These are phyloP conservation scores for Oryza australiensis DNA, from an alignment of 176 grass and related monocot genomes.

Conservation along the genomic window DNA sequence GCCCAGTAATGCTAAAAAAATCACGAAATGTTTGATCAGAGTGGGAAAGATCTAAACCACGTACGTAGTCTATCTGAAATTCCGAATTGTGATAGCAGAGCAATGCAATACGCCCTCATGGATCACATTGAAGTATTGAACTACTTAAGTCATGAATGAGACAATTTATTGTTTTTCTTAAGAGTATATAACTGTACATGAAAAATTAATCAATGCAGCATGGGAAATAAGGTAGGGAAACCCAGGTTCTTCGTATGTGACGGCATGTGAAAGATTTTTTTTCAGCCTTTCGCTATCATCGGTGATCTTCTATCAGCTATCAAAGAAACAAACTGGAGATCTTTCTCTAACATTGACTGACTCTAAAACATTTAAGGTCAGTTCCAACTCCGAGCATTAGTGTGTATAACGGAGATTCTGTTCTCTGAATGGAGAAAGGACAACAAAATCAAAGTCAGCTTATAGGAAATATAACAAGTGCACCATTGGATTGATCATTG, in stretches of 20 bases:
- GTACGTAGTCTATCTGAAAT: background rate
- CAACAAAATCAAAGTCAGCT: background rate
- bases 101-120: background rate
- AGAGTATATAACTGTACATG: background rate
- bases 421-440: background rate
- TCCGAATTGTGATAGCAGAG: background rate
- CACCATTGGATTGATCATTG: background rate
- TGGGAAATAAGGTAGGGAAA: background rate
- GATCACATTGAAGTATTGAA: background rate
- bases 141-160: background rate
- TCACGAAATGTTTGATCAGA: background rate
- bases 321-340: background rate
- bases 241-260: background rate
- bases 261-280: background rate
- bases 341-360: background rate
- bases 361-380: background rate
- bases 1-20: background rate
- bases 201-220: background rate
- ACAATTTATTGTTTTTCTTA: background rate
- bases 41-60: background rate
- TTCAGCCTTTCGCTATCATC: background rate
- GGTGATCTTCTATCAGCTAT: background rate
- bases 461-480: background rate
- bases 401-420: background rate
- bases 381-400: background rate